Evolutionary conservation across 306 rosid species (phyloP), one percentile per base, ranked within the genome.

Genomic region (Oxytropis ochrocephala): DNA sequence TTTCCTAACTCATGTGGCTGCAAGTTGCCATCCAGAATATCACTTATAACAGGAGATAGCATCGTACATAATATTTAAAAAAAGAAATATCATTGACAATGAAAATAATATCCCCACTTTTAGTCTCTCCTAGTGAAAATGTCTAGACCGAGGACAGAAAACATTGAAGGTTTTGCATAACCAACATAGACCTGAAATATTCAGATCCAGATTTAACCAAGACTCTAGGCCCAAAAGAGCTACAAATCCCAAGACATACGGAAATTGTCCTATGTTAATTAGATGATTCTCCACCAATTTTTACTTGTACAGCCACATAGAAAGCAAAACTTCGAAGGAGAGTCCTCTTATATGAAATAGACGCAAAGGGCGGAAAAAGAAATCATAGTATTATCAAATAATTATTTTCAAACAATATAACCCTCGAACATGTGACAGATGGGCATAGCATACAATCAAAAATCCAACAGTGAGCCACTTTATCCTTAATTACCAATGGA

Each of bases 21-120:
- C 38, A 64, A 29, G 14, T 55, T 75, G 19, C 74, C 51, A 69
- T 44, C 50, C 17, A 75, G 43, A 47, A 39, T 79, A 54, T 49
- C 36, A 33, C 19, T 14, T 13, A 46, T 57, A 30, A 56, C 27
- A 33, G 6, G 64, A 57, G 41, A 39, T 21, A 21, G 41, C 35
- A 55, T 19, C 10, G 35, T 7, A 65, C 42, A 66, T 38, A 50
- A 39, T 59, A 60, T 46, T 47, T 14, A 49, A 4, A 58, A 33
- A 62, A 39, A 53, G 46, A 36, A 7, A 21, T 29, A 52, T 9
- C 52, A 33, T 33, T 24, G 61, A 44, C 3, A 59, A 35, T 16
- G 13, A 59, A 35, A 36, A 58, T 33, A 16, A 35, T 47, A 47
- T 46, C 12, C 51, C 33, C 53, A 12, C 53, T 29, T 12, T 66